A percentile compares a stretch with the other conserved stretches of the same genome.
Evolutionary conservation across 768 basidiomycete genomes (phyloP).

Genomic region (Naganishia antarctica): DNA sequence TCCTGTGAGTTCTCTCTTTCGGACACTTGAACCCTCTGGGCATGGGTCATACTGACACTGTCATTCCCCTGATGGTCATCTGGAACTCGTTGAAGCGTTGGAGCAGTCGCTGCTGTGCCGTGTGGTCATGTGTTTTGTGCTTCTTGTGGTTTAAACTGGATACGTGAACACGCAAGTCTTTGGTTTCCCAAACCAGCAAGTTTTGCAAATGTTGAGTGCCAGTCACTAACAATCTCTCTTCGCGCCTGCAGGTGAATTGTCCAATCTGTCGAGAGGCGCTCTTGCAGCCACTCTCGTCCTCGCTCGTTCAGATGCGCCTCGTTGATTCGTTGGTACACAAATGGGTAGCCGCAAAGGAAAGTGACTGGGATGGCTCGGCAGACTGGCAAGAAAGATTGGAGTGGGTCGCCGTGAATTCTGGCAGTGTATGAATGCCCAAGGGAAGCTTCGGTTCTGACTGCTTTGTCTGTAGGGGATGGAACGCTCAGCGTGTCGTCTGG

Average conservation of each 20-base stretch:
- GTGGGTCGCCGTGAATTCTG: slow-evolving; percentile 3
- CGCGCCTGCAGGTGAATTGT: slow-evolving; percentile 21
- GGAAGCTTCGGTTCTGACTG: not conserved
- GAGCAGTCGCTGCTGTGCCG: slow-evolving; percentile 17
- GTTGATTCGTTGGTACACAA: slow-evolving; percentile 20
- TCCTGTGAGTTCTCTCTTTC: slow-evolving; percentile 9
- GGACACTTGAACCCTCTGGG: too few species aligned
- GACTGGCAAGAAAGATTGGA: slow-evolving; percentile 19
- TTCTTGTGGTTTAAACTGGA: slow-evolving; percentile 19
- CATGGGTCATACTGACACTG: too few species aligned
- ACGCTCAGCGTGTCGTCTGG: slow-evolving; percentile 8
- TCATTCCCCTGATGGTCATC: too few species aligned
- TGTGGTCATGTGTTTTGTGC: slow-evolving; percentile 25
- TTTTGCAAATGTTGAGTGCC: too few species aligned
- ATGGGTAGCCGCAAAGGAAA: slow-evolving; percentile 15
- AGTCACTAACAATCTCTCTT: too few species aligned
- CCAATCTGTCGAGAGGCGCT: slow-evolving; percentile 19
- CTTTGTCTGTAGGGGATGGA: not conserved
- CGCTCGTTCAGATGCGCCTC: slow-evolving; percentile 14
- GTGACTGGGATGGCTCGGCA: slow-evolving; percentile 4
- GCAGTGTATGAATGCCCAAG: not conserved
- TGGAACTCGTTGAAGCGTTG: too few species aligned
- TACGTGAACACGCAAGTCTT: not conserved
- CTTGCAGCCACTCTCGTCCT: not conserved
- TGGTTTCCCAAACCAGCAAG: too few species aligned